Percentiles rank a stretch among this genome's conserved stretches.
phyloP scores from a whole-genome alignment of 192 early-diverging fungal genomes.

The Backusella sp. region DNA sequence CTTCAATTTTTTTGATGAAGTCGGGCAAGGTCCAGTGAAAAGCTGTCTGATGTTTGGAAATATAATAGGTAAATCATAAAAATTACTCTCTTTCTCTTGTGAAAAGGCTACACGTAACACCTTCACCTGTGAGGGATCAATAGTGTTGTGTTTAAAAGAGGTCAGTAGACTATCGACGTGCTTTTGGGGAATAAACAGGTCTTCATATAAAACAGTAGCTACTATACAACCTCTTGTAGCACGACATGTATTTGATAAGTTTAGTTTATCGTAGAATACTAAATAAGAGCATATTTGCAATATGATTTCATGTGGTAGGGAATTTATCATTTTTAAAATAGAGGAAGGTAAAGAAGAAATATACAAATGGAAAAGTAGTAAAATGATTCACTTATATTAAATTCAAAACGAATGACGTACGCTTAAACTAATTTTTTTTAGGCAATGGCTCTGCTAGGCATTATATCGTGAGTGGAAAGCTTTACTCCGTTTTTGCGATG shows the following conservation, averaged over 20 bases:
- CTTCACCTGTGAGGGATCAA: neutral
- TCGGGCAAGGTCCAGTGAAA: neutral
- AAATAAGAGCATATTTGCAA: neutral
- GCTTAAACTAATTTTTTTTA: too few relatives aligned
- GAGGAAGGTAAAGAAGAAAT: neutral
- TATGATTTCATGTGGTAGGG: neutral
- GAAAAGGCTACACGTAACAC: neutral
- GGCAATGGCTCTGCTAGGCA: too few relatives aligned
- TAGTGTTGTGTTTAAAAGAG: neutral
- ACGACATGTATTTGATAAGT: neutral
- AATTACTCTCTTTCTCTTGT: neutral
- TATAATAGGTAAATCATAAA: neutral
- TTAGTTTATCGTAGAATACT: neutral
- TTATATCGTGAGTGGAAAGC: too few relatives aligned
- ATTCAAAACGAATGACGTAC: too few relatives aligned
- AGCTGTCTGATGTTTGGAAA: neutral
- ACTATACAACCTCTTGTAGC: neutral
- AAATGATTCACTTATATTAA: too few relatives aligned
- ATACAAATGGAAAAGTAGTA: neutral
- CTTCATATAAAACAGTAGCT: neutral
- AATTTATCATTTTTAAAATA: neutral
- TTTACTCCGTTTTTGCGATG: too few relatives aligned
- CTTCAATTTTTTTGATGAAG: neutral
- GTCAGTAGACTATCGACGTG: neutral
- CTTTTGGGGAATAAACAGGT: neutral